phyloP scores from a whole-genome alignment of 1,284 basidiomycete species.

The Trichosporon faecale region DNA sequence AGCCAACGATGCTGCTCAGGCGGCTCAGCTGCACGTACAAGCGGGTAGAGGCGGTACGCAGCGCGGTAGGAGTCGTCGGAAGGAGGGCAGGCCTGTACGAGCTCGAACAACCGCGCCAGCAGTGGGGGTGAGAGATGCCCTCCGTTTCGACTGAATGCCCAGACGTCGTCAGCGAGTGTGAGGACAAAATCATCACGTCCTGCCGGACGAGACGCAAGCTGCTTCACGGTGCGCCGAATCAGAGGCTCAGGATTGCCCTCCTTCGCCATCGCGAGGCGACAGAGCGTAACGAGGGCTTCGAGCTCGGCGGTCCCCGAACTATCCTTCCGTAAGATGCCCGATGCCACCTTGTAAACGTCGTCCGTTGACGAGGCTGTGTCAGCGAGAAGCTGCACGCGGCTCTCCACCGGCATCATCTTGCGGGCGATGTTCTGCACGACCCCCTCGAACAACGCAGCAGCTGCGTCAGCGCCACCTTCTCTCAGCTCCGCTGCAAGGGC shows the following conservation, averaged over 20 bases:
- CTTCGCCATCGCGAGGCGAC: neutral
- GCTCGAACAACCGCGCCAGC: constrained; percentile 18
- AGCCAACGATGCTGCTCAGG: constrained; percentile 6
- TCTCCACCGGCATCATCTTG: neutral
- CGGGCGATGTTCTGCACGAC: neutral
- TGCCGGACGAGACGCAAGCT: neutral
- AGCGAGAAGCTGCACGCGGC: neutral
- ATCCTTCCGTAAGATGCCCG: neutral
- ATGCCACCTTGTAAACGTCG: neutral
- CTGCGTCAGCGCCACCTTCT: constrained; percentile 9
- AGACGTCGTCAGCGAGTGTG: neutral
- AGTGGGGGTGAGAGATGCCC: constrained; percentile 6
- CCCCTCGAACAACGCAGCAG: constrained; percentile 11
- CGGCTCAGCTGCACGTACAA: neutral
- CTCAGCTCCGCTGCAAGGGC: constrained; percentile 18
- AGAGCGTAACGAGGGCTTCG: neutral
- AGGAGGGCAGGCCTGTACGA: constrained; percentile 15
- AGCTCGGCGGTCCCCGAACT: neutral
- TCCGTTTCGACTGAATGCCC: neutral
- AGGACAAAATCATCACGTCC: neutral
- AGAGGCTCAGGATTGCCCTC: neutral
- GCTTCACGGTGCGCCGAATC: neutral
- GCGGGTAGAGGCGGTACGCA: constrained; percentile 27
- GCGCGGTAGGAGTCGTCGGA: constrained; percentile 25
- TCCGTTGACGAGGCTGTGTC: neutral